These are phyloP conservation scores for Syzygium grande DNA, from an alignment of 345 rosid genomes.

Conservation along the genomic window DNA sequence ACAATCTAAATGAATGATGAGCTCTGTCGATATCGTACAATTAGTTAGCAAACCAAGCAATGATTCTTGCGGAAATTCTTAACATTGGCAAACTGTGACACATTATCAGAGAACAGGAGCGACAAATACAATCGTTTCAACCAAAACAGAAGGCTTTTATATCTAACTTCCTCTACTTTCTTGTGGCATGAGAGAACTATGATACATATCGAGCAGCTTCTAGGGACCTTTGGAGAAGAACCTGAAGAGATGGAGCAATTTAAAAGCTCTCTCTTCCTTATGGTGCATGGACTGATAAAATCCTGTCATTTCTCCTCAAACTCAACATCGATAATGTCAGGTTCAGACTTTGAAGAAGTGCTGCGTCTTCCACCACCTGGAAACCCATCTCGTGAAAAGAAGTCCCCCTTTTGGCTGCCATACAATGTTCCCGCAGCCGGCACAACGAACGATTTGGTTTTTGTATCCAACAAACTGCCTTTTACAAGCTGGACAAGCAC, in stretches of 20 bases:
- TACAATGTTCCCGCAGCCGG: constrained; percentile 80
- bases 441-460: constrained; percentile 65
- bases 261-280: not conserved
- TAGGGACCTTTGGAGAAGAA: not conserved
- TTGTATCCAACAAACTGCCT: constrained; percentile 81
- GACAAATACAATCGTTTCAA: not conserved
- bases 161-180: not conserved
- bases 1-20: not conserved
- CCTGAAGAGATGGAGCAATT: not conserved
- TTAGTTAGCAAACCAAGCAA: not conserved
- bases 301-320: constrained; percentile 69
- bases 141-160: not conserved
- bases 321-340: constrained; percentile 75
- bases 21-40: not conserved
- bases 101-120: not conserved
- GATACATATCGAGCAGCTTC: not conserved
- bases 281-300: not conserved
- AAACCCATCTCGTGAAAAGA: constrained; percentile 37
- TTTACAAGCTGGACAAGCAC: constrained; percentile 90
- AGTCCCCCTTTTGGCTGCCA: constrained; percentile 84
- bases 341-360: constrained; percentile 33
- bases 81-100: not conserved
- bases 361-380: constrained; percentile 13
- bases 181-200: not conserved
- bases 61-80: not conserved